Conservation (phyloP, 78 protist species). For the Isochrysis galbana region DNA sequence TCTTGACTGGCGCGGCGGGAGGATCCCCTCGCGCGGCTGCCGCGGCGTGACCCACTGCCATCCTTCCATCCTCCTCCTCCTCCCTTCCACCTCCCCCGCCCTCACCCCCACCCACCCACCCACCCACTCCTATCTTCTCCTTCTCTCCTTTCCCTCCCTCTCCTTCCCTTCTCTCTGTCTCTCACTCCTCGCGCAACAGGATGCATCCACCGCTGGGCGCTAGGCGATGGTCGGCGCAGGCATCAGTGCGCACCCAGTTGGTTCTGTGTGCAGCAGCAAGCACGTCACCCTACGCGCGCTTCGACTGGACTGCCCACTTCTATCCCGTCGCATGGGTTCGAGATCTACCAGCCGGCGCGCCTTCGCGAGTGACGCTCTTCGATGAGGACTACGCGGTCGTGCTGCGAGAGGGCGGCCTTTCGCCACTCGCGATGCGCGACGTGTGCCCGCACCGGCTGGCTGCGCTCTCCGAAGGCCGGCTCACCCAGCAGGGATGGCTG, state of each 20-base stretch:
- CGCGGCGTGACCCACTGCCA: no score
- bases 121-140: no score
- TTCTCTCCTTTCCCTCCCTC: no score
- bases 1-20: no score
- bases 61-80: no score
- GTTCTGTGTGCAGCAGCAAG: background rate
- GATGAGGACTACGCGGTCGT: slow-evolving; percentile 14
- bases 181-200: no score
- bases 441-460: slow-evolving; percentile 15
- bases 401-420: background rate
- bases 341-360: background rate
- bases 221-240: no score
- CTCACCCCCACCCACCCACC: no score
- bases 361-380: background rate
- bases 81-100: no score
- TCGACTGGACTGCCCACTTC: background rate
- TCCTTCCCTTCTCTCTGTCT: no score
- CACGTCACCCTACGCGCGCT: background rate
- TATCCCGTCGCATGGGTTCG: background rate
- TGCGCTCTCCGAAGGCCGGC: slow-evolving; percentile 4
- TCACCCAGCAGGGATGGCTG: background rate
- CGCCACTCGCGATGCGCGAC: background rate
- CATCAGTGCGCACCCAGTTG: background rate
- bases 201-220: no score
- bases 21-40: no score